These are phyloP conservation scores for Cladosporium sp. DNA, from an alignment of 2,329 filamentous ascomycete genomes.

Conservation along the genomic window DNA sequence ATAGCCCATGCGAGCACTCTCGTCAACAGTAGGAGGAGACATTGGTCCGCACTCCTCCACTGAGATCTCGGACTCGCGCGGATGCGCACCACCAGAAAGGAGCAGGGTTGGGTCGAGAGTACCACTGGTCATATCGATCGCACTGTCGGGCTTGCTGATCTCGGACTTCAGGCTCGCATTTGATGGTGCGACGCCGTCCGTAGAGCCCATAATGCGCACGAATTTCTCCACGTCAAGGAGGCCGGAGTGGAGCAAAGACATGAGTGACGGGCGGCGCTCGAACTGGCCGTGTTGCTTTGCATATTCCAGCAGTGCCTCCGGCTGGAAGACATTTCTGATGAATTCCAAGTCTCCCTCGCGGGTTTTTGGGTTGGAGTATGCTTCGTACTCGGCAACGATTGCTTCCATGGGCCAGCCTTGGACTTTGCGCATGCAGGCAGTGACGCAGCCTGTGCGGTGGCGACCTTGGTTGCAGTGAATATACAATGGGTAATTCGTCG, in stretches of 20 bases:
- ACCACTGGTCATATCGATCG: constrained; percentile 8
- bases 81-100: not conserved
- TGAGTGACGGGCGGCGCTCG: constrained; percentile 20
- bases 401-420: constrained; percentile 64
- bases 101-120: constrained; percentile 5
- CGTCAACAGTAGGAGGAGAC: constrained; percentile 12
- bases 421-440: constrained; percentile 74
- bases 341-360: constrained; percentile 49
- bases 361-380: constrained; percentile 56
- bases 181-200: constrained; percentile 21
- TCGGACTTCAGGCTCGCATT: constrained; percentile 16
- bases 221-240: constrained; percentile 25
- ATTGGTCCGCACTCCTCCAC: constrained; percentile 16
- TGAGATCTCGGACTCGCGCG: constrained; percentile 10
- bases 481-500: constrained; percentile 73
- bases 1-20: constrained; percentile 1
- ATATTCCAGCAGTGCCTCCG: constrained; percentile 40
- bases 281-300: constrained; percentile 25
- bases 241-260: constrained; percentile 22
- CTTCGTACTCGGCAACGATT: constrained; percentile 71
- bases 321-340: constrained; percentile 45
- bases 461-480: constrained; percentile 95
- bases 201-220: constrained; percentile 18
- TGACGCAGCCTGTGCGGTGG: constrained; percentile 89
- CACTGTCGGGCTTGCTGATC: constrained; percentile 19